Percentiles rank a stretch among this genome's conserved stretches.
These are phyloP conservation scores for Lactarius hengduanensis DNA, from an alignment of 768 basidiomycete genomes.

Conservation along the genomic window DNA sequence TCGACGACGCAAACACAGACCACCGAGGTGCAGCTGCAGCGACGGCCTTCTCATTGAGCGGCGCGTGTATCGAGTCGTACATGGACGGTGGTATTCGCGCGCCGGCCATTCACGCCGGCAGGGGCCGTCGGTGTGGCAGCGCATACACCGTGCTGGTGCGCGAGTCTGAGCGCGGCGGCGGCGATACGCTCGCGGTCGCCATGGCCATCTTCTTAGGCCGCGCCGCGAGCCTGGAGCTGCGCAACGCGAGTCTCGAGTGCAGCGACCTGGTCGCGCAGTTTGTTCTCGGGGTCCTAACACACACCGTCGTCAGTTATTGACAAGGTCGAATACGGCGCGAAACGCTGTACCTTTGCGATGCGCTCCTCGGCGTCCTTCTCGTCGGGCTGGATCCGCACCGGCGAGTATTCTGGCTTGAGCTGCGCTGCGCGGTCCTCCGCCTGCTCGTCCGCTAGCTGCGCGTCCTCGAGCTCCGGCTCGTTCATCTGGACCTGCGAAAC, in stretches of 20 bases:
- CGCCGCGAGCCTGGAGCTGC: conserved; percentile 44
- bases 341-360: conserved; percentile 53
- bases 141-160: conserved; percentile 64
- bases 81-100: conserved; percentile 33
- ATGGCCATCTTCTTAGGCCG: conserved; percentile 40
- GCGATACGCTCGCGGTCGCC: conserved; percentile 25
- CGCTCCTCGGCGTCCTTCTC: conserved; percentile 73
- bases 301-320: conserved; percentile 10
- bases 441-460: conserved; percentile 29
- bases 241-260: conserved; percentile 62
- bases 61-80: conserved; percentile 65
- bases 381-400: conserved; percentile 63
- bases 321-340: no score
- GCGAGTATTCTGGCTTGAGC: conserved; percentile 33
- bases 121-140: conserved; percentile 47
- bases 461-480: conserved; percentile 37
- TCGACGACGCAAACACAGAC: conserved; percentile 35
- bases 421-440: conserved; percentile 30
- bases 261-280: conserved; percentile 59
- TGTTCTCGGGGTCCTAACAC: conserved; percentile 59
- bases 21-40: conserved; percentile 33
- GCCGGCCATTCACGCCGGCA: conserved; percentile 38
- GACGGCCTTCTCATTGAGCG: not conserved
- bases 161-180: conserved; percentile 67
- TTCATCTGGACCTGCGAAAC: conserved; percentile 17